phyloP scores from a whole-genome alignment of 768 basidiomycete species.

The Coprinopsis strossmayeri region DNA sequence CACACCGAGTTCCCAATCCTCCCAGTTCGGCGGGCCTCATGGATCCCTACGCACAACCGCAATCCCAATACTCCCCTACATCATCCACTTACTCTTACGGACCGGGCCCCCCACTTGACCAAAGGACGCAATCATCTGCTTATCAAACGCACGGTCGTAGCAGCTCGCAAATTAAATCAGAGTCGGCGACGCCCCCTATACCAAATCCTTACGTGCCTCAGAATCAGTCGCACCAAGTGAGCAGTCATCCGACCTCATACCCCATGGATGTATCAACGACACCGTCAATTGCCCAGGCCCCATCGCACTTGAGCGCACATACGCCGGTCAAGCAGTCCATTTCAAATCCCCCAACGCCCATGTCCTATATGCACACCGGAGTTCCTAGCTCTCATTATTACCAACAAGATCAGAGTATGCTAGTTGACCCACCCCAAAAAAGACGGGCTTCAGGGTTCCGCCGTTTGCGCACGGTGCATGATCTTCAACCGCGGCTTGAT shows the following conservation, averaged over 20 bases:
- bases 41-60: conserved; percentile 62
- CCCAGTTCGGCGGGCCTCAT: conserved; percentile 43
- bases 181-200: conserved; percentile 41
- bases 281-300: conserved; percentile 44
- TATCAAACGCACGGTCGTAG: conserved; percentile 53
- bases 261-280: conserved; percentile 63
- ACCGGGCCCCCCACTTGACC: conserved; percentile 30
- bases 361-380: conserved; percentile 55
- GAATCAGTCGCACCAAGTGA: conserved; percentile 18
- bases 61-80: conserved; percentile 61
- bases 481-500: conserved; percentile 73
- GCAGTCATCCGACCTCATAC: conserved; percentile 31
- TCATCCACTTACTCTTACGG: conserved; percentile 45
- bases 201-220: conserved; percentile 55
- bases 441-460: conserved; percentile 73
- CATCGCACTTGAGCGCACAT: conserved; percentile 45
- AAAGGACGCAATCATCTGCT: conserved; percentile 29
- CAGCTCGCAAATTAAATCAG: conserved; percentile 51
- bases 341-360: conserved; percentile 67
- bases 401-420: conserved; percentile 63
- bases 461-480: conserved; percentile 67
- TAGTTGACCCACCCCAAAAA: conserved; percentile 62
- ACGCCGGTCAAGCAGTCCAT: conserved; percentile 44
- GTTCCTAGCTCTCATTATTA: conserved; percentile 50
- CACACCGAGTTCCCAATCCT: conserved; percentile 48